Conservation (phyloP, 371 early-diverging fungal genomes). For the Mortierella sp. region DNA sequence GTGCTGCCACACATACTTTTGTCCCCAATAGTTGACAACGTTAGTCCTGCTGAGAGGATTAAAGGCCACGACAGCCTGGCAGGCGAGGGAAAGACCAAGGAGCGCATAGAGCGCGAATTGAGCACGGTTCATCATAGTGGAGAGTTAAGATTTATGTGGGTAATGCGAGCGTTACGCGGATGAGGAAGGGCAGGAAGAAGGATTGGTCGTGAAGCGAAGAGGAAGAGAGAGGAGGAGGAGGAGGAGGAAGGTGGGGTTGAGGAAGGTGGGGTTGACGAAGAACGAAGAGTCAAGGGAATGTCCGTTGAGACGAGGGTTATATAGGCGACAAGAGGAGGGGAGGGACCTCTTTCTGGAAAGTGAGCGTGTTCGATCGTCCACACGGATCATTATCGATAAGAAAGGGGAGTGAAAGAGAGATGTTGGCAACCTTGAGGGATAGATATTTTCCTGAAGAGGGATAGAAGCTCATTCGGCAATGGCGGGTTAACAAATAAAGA, state of each 20-base stretch:
- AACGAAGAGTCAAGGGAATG: constrained; percentile 9
- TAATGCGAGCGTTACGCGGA: neutral
- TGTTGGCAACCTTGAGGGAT: too few species aligned
- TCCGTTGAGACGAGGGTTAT: neutral
- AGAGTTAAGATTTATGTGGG: neutral
- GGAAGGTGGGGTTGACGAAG: constrained; percentile 4
- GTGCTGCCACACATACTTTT: constrained; percentile 47
- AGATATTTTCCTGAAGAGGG: too few species aligned
- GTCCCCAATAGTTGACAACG: constrained; percentile 66
- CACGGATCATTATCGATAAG: too few species aligned
- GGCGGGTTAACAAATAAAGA: too few species aligned
- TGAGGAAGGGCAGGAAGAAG: neutral
- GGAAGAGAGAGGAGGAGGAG: neutral
- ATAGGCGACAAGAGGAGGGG: neutral
- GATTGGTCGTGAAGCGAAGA: neutral
- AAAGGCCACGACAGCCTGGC: neutral
- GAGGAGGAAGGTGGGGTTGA: neutral
- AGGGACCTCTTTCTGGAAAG: too few species aligned
- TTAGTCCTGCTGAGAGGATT: constrained; percentile 44
- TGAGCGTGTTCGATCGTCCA: too few species aligned
- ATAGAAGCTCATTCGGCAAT: too few species aligned
- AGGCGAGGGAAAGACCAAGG: constrained; percentile 3
- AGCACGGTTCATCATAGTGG: neutral
- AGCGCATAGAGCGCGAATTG: constrained; percentile 9
- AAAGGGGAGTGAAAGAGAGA: too few species aligned